phyloP scores from a whole-genome alignment of 306 rosid genomes.

The Carpinus fangiana region DNA sequence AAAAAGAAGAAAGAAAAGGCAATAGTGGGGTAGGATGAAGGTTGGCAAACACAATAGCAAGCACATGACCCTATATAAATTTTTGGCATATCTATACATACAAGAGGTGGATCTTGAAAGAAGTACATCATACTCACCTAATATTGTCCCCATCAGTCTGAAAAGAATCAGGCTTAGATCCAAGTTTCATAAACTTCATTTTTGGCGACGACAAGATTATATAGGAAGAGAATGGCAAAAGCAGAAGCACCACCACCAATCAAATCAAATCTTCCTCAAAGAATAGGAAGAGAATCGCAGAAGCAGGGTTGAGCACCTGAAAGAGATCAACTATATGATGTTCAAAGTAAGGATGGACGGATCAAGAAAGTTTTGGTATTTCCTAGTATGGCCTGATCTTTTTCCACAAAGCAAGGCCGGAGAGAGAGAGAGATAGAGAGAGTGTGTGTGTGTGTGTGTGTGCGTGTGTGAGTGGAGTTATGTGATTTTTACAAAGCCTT shows the following conservation, averaged over 20 bases:
- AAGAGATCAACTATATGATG: conserved; percentile 14
- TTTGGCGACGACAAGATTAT: conserved; percentile 31
- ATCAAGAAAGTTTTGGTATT: conserved; percentile 34
- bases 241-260: conserved; percentile 1
- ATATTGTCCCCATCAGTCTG: conserved; percentile 73
- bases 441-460: background rate
- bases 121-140: conserved; percentile 51
- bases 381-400: conserved; percentile 64
- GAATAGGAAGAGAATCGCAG: background rate
- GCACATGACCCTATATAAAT: background rate
- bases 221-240: background rate
- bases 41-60: background rate
- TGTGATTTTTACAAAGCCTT: conserved; percentile 28
- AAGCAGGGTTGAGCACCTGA: conserved; percentile 25
- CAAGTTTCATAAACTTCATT: conserved; percentile 96
- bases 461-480: conserved; percentile 7
- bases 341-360: conserved; percentile 19
- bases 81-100: background rate
- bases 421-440: conserved; percentile 10
- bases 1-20: no score
- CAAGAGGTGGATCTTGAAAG: conserved; percentile 11
- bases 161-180: conserved; percentile 86
- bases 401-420: conserved; percentile 53
- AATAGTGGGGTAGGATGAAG: background rate
- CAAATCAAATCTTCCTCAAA: conserved; percentile 17